Conservation (phyloP, 306 rosid species). For the Corylus heterophylla region DNA sequence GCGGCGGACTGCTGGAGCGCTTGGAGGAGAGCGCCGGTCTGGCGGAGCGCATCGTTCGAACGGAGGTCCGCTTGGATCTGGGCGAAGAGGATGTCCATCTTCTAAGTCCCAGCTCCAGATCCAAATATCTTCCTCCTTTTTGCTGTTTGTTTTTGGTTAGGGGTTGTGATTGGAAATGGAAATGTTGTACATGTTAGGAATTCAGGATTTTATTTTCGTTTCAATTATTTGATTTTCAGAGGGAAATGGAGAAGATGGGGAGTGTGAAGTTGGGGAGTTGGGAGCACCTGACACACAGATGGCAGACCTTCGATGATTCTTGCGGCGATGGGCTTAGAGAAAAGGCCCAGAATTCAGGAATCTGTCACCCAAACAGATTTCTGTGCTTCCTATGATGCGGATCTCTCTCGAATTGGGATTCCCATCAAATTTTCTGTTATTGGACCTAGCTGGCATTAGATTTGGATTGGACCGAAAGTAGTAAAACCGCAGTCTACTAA, state of each 20-base stretch:
- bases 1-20: constrained; percentile 99
- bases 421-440: no score
- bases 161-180: background rate
- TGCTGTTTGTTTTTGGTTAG: background rate
- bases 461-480: no score
- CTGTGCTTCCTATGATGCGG: no score
- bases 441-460: no score
- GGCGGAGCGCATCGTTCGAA: constrained; percentile 96
- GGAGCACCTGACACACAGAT: constrained; percentile 17
- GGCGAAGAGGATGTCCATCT: constrained; percentile 92
- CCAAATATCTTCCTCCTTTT: background rate
- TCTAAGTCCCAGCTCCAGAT: constrained; percentile 26
- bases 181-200: background rate
- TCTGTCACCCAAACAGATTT: no score
- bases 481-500: no score
- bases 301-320: no score
- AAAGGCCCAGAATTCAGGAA: no score
- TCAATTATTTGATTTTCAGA: background rate
- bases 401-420: no score
- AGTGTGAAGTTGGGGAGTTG: constrained; percentile 31
- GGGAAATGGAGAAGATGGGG: background rate
- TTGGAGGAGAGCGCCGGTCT: constrained; percentile 89
- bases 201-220: no score
- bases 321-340: no score
- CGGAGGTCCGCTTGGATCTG: constrained; percentile 99